Evolutionary conservation across 2,329 filamentous ascomycete species (phyloP).

Genomic region (Pseudofabraea citricarpa): DNA sequence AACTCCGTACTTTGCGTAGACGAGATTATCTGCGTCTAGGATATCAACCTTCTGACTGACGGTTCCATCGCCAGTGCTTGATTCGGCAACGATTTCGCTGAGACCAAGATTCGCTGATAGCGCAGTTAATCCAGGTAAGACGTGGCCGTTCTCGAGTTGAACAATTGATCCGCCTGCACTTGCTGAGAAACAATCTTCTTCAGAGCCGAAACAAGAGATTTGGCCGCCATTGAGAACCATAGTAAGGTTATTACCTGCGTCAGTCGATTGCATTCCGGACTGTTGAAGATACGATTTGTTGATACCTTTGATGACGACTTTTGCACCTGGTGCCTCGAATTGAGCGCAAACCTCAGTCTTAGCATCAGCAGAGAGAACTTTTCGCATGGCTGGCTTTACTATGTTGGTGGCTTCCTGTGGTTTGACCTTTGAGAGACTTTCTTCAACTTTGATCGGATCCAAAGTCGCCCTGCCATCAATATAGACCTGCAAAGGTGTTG

Average conservation of each 20-base stretch:
- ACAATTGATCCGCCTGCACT: slow-evolving; percentile 24
- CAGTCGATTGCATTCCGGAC: not conserved
- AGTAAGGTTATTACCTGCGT: slow-evolving; percentile 24
- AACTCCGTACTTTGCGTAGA: slow-evolving; percentile 36
- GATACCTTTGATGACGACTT: slow-evolving; percentile 34
- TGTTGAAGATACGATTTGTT: slow-evolving; percentile 29
- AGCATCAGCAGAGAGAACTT: slow-evolving; percentile 15
- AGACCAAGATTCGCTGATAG: slow-evolving; percentile 44
- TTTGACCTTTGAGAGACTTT: slow-evolving; percentile 18
- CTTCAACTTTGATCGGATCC: slow-evolving; percentile 27
- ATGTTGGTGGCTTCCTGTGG: not conserved
- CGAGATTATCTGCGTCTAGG: slow-evolving; percentile 25
- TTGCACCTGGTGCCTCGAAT: slow-evolving; percentile 19
- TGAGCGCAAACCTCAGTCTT: slow-evolving; percentile 22
- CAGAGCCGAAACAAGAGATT: slow-evolving; percentile 33
- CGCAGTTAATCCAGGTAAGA: slow-evolving; percentile 45
- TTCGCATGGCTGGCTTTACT: slow-evolving; percentile 22
- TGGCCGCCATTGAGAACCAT: slow-evolving; percentile 36
- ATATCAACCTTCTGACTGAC: slow-evolving; percentile 24
- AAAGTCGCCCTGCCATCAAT: slow-evolving; percentile 38
- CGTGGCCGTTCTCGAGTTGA: slow-evolving; percentile 38
- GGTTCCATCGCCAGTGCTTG: slow-evolving; percentile 41
- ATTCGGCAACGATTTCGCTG: slow-evolving; percentile 41
- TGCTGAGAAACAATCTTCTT: slow-evolving; percentile 27
- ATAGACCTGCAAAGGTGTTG: slow-evolving; percentile 41